Evolutionary conservation across 805 yeast genomes (phyloP), one percentile per base, ranked within the genome.

Genomic region (Yamadazyma nakazawae): DNA sequence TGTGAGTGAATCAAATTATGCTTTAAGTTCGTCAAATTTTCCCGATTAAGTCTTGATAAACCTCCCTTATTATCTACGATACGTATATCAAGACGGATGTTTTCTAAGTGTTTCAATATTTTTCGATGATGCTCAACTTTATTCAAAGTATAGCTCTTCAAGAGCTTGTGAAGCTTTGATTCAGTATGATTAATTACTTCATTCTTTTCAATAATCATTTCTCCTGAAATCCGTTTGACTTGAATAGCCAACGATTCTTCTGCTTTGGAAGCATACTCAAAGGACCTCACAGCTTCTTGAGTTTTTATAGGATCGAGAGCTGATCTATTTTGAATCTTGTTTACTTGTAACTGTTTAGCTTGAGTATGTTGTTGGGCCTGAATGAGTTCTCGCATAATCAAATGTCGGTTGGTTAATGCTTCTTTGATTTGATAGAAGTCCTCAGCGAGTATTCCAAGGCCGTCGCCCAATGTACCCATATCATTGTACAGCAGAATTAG

Each of bases 381-480:
- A 28, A 79, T 58, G 43, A 89, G 71, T 54, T 94, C 99, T 45
- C 97, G 78, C 96, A 94, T 94, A 34, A 92, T 67, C 47, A 94
- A 72, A 63, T 94, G 96, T 49, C 99, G 76, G 66, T 92, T 91
- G 0, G 99, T 94, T 45, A 94, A 71, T 0, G 96, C 85, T 66
- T 94, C 99, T 64, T 94, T 94, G 47, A 91, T 85, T 48, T 85
- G 83, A 63, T 84, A 94, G 13, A 94, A 84, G 56, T 91, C 97
- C 50, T 79, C 78, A 3, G 81, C 70, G 25, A 89, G 69, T 56
- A 78, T 71, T 46, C 75, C 80, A 13, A 89, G 61, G 1, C 85
- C 85, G 56, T 92, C 97, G 1, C 88, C 90, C 31, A 92, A 63
- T 0, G 85, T 75, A 0, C 94, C 90, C 65, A 81, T 72, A 51